Base-by-base conservation (phyloP, 805 yeast genomes). In the Barnettozyma vustinii region DNA sequence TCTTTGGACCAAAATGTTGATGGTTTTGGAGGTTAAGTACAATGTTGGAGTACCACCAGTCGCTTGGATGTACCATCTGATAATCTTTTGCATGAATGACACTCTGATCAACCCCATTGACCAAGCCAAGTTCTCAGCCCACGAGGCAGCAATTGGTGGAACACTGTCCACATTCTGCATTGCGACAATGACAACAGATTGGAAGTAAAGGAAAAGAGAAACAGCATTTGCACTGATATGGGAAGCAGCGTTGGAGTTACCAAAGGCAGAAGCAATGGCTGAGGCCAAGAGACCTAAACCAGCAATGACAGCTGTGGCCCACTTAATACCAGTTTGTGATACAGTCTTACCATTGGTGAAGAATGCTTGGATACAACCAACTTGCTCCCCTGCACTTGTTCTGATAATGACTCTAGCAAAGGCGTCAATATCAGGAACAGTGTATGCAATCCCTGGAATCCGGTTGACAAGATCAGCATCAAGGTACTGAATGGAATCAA, bases 41-140 rank as follows among this genome's bases (percentile, higher is more conserved):
- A 84, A 73, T 5, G 86, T 69, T 30, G 97, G 96, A 1, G 76
- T 68, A 39, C 97, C 97, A 44, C 97, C 97, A 1, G 99, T 94
- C 8, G 96, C 73, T 69, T 92, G 97, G 46, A 92, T 83, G 66
- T 92, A 92, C 99, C 99, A 92, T 64, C 84, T 79, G 55, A 94
- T 84, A 53, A 89, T 86, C 40, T 73, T 66, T 66, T 91, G 97
- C 80, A 92, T 84, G 60, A 90, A 87, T 13, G 69, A 66, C 8
- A 82, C 80, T 47, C 77, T 76, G 58, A 94, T 87, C 55, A 92
- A 83, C 42, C 99, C 99, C 79, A 92, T 79, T 1, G 97, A 83
- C 98, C 98, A 92, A 67, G 81, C 83, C 73, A 94, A 94, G 71
- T 92, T 94, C 68, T 92, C 96, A 30, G 95, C 83, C 99, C 99